Evolutionary conservation across 2,329 filamentous ascomycete genomes (phyloP).

Genomic region (Fusarium scirpi): DNA sequence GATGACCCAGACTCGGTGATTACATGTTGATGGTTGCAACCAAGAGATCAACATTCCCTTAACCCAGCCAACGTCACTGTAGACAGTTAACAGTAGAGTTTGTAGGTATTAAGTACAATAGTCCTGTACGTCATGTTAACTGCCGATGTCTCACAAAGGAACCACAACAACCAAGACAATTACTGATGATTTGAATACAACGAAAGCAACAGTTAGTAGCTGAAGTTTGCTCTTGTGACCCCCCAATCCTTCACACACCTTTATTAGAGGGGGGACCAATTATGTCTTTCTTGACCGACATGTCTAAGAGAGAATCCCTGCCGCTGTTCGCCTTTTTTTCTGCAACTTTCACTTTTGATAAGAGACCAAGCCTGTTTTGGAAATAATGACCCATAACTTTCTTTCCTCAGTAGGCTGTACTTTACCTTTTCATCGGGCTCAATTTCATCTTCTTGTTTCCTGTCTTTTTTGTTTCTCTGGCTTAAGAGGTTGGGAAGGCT

Average conservation of each 20-base stretch:
- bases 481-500: constrained; percentile 2
- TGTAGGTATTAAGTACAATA: neutral
- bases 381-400: constrained; percentile 22
- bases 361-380: constrained; percentile 30
- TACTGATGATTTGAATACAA: neutral
- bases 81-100: neutral
- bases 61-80: neutral
- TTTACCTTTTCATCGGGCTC: constrained; percentile 12
- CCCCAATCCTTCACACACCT: constrained; percentile 6
- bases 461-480: constrained; percentile 9
- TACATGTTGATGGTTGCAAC: constrained; percentile 21
- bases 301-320: constrained; percentile 18
- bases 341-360: constrained; percentile 5
- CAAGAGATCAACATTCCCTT: neutral
- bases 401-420: constrained; percentile 11
- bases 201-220: neutral
- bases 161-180: neutral
- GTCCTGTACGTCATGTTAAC: constrained; percentile 5
- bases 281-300: constrained; percentile 15
- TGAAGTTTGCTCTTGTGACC: constrained; percentile 31
- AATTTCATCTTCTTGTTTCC: constrained; percentile 1
- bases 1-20: constrained; percentile 8
- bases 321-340: constrained; percentile 15
- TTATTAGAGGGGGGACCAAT: constrained; percentile 13
- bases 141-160: neutral